These are phyloP conservation scores for Fusarium torulosum DNA, from an alignment of 2,329 filamentous ascomycete species.

Conservation along the genomic window DNA sequence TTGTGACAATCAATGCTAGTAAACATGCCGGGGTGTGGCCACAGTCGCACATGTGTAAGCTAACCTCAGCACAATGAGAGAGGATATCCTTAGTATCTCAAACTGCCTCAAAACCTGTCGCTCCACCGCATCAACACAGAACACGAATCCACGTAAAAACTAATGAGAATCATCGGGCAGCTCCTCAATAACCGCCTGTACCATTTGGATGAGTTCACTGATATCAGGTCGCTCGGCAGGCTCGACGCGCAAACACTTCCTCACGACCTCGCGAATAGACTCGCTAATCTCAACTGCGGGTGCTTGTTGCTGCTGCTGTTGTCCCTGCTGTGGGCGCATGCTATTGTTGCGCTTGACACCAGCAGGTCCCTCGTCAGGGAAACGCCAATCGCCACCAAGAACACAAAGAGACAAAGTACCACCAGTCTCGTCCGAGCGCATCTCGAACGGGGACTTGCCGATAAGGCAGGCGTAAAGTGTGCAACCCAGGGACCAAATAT, in stretches of 20 bases:
- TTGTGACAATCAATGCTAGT: slow-evolving; percentile 22
- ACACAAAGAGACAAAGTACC: slow-evolving; percentile 94
- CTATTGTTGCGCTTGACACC: slow-evolving; percentile 63
- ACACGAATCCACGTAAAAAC: not conserved
- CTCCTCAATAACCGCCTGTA: slow-evolving; percentile 77
- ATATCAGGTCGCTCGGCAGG: slow-evolving; percentile 89
- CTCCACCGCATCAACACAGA: slow-evolving; percentile 3
- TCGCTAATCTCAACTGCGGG: slow-evolving; percentile 75
- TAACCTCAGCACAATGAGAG: slow-evolving; percentile 12
- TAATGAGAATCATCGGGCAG: slow-evolving; percentile 67
- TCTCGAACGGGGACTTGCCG: slow-evolving; percentile 96
- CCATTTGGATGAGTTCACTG: slow-evolving; percentile 81
- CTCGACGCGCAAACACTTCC: slow-evolving; percentile 88
- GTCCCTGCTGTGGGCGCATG: slow-evolving; percentile 51
- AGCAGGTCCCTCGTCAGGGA: slow-evolving; percentile 84
- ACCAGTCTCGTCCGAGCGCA: slow-evolving; percentile 94
- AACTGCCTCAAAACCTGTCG: not conserved
- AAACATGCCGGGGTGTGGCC: slow-evolving; percentile 6
- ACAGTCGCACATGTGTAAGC: slow-evolving; percentile 12
- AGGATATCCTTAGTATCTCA: slow-evolving; percentile 27
- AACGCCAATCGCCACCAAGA: slow-evolving; percentile 93
- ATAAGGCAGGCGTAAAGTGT: slow-evolving; percentile 98
- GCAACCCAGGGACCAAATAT: slow-evolving; percentile 97
- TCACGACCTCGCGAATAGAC: slow-evolving; percentile 86
- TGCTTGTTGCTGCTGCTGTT: slow-evolving; percentile 48